These are phyloP conservation scores for Nepenthes gracilis DNA, from an alignment of 148 eudicot genomes.

Conservation along the genomic window DNA sequence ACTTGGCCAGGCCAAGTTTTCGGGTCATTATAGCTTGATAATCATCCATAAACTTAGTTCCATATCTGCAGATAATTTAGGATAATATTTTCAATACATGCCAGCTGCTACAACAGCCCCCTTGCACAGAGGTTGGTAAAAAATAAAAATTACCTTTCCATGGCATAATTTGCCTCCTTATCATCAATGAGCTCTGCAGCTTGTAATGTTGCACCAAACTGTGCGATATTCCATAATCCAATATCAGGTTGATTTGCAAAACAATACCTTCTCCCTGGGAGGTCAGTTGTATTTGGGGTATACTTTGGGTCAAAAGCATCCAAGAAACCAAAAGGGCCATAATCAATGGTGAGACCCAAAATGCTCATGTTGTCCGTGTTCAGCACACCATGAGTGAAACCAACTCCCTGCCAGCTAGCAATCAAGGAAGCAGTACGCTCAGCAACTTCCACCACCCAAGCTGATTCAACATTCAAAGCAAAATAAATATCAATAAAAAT, in stretches of 20 bases:
- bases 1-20: slow-evolving; percentile 86
- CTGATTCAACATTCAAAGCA: slow-evolving; percentile 27
- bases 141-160: slow-evolving; percentile 61
- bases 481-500: background rate
- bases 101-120: background rate
- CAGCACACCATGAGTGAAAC: slow-evolving; percentile 97
- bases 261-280: slow-evolving; percentile 97
- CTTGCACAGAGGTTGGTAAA: background rate
- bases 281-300: slow-evolving; percentile 98
- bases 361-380: slow-evolving; percentile 99
- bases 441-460: slow-evolving; percentile 99
- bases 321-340: slow-evolving; percentile 96
- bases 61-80: slow-evolving; percentile 49
- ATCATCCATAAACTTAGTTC: slow-evolving; percentile 94
- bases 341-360: slow-evolving; percentile 93
- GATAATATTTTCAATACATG: background rate
- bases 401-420: slow-evolving; percentile 99
- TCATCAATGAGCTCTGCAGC: slow-evolving; percentile 73
- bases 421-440: slow-evolving; percentile 94
- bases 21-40: slow-evolving; percentile 93
- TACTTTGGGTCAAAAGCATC: slow-evolving; percentile 99
- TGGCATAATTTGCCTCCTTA: slow-evolving; percentile 75
- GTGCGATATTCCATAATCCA: slow-evolving; percentile 95
- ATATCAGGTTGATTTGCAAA: slow-evolving; percentile 99
- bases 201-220: slow-evolving; percentile 77